Evolutionary conservation across 345 rosid genomes (phyloP), one percentile per base, ranked within the genome.

Genomic region (Lumnitzera littorea): DNA sequence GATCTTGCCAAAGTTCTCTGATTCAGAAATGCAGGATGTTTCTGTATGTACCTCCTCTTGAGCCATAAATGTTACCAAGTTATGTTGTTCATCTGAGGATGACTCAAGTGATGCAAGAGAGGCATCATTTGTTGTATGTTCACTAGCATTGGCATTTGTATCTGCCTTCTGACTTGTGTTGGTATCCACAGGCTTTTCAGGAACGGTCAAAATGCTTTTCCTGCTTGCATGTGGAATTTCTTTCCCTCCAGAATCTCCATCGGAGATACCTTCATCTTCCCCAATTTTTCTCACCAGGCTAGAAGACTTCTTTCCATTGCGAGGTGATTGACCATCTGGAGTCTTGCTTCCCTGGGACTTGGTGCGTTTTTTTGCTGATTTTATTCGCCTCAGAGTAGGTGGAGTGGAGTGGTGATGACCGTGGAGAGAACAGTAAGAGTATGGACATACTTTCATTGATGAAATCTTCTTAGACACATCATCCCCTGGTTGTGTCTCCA

Each of bases 371-470:
- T 92, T 77, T 76, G 80, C 80, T 8, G 91, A 83, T 47, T 79
- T 80, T 70, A 86, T 77, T 60, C 76, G 80, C 77, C 78, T 84
- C 71, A 86, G 23, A 24, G 88, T 78, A 24, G 87, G 86, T 13
- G 71, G 64, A 73, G 23, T 53, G 9, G 73, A 75, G 62, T 82
- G 92, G 55, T 56, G 73, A 64, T 80, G 89, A 24, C 96, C 91
- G 12, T 95, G 99, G 31, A 95, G 79, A 60, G 99, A 95, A 60
- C 99, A 95, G 54, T 91, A 95, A 71, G 75, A 83, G 62, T 88
- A 95, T 1, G 69, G 69, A 60, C 99, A 94, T 25, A 78, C 80
- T 65, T 75, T 78, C 63, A 46, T 46, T 2, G 31, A 60, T 15
- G 78, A 60, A 71, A 59, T 50, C 55, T 57, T 76, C 54, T 65